Evolutionary conservation across 164 flowering plant species (phyloP), one percentile per base, ranked within the genome.

Genomic region (Magnolia changhungtana): DNA sequence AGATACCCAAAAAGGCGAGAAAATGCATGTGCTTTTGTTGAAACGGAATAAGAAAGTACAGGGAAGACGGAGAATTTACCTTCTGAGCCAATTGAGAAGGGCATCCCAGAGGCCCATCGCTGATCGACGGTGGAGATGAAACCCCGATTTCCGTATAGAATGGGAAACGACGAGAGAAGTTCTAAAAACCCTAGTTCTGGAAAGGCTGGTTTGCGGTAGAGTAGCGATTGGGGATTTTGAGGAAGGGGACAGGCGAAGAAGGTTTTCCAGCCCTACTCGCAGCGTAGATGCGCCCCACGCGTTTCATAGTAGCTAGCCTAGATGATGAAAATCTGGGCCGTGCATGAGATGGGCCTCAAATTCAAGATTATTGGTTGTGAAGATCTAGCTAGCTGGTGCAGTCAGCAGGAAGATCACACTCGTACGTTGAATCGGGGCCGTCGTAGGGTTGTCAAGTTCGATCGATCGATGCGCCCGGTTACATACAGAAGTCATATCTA

Each of bases 61-160:
- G 3, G 23, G 10, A 13, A 24, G 50, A 63, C 64, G 21, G 72
- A 58, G 27, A 3, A 29, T 14, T 73, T 81, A 89, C 92, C 92
- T 89, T 69, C 92, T 81, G 72, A 89, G 91, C 92, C 92, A 89
- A 72, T 86, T 86, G 72, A 89, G 90, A 20, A 89, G 67, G 20
- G 89, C 85, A 81, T 88, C 91, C 87, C 83, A 87, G 55, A 88
- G 69, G 72, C 90, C 90, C 92, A 88, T 88, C 20, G 7, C 68
- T 55, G 61, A 55, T 55, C 61, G 18, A 55, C 61, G 61, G 61
- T 55, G 61, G 61, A 55, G 11, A 55, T 11, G 18, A 16, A 55
- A 16, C 16, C 61, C 61, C 13, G 18, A 55, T 55, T 55, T 55
- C 18, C 61, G 14, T 19, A 55, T 55, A 19, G 61, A 11, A 16